Evolutionary conservation across 768 basidiomycete species (phyloP).

Genomic region (Sarcomyxa edulis): DNA sequence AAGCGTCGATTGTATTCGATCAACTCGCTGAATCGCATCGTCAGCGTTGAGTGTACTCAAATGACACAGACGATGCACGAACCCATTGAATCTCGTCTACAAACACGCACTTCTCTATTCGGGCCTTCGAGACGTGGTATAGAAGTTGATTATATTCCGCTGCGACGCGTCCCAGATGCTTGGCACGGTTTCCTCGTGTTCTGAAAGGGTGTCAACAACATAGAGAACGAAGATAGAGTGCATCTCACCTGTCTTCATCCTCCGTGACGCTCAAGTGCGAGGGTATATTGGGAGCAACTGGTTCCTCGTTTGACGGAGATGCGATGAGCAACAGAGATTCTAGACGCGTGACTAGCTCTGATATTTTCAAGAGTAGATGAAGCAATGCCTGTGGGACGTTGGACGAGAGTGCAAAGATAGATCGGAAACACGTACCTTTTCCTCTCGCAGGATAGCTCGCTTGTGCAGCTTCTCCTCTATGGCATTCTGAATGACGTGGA

Average conservation of each 20-base stretch:
- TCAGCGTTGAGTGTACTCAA: too few species aligned
- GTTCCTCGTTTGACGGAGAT: constrained; percentile 40
- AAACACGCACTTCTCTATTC: constrained; percentile 69
- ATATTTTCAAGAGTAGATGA: constrained; percentile 85
- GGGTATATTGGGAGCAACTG: constrained; percentile 27
- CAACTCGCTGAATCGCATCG: constrained; percentile 68
- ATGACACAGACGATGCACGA: constrained; percentile 30
- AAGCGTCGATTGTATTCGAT: constrained; percentile 78
- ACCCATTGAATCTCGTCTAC: constrained; percentile 87
- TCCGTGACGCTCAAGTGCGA: constrained; percentile 23
- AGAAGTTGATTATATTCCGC: constrained; percentile 89
- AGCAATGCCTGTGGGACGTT: constrained; percentile 58
- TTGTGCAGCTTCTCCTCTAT: constrained; percentile 76
- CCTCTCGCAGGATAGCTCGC: constrained; percentile 73
- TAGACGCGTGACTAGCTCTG: constrained; percentile 84
- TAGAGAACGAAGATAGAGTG: background rate
- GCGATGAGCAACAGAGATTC: constrained; percentile 80
- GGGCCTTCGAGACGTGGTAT: constrained; percentile 84
- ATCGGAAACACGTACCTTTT: constrained; percentile 57
- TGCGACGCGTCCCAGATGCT: constrained; percentile 81
- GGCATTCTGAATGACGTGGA: constrained; percentile 63
- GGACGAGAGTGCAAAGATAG: constrained; percentile 1
- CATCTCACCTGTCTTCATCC: constrained; percentile 33
- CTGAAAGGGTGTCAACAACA: constrained; percentile 35
- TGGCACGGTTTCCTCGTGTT: constrained; percentile 59